Percentiles rank a stretch among this genome's conserved stretches.
Evolutionary conservation across 2,329 filamentous ascomycete species (phyloP).

Genomic region (Pseudopyrenochaeta lycopersici): DNA sequence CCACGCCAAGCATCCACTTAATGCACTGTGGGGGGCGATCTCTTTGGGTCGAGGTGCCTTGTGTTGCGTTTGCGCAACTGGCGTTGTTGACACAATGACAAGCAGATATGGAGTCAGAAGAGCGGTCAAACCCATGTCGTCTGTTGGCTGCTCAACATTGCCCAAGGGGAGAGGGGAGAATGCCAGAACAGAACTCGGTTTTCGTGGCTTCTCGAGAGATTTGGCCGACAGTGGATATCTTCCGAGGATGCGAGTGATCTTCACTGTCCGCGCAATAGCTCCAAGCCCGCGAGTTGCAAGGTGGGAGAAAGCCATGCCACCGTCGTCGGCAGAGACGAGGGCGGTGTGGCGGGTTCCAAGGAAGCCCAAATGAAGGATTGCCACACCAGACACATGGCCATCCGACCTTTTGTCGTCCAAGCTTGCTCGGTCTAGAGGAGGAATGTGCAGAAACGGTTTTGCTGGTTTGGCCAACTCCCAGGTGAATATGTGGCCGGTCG

Average conservation of each 20-base stretch:
- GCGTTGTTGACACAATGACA: constrained; percentile 96
- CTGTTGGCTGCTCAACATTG: constrained; percentile 90
- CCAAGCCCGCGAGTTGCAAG: constrained; percentile 91
- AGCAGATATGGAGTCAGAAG: constrained; percentile 95
- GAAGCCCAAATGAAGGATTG: constrained; percentile 92
- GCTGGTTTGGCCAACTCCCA: constrained; percentile 90
- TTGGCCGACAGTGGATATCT: constrained; percentile 80
- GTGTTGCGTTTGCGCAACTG: constrained; percentile 94
- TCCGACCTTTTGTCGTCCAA: constrained; percentile 74
- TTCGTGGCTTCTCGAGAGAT: constrained; percentile 72
- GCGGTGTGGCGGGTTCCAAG: constrained; percentile 93
- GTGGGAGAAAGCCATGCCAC: constrained; percentile 98
- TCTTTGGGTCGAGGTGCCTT: constrained; percentile 93
- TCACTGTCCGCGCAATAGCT: constrained; percentile 83
- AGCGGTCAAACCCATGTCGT: constrained; percentile 88
- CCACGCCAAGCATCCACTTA: constrained; percentile 96
- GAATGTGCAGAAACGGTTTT: constrained; percentile 87
- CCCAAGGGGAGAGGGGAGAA: constrained; percentile 91
- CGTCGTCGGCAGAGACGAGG: constrained; percentile 91
- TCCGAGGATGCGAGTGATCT: constrained; percentile 88
- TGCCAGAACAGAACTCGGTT: constrained; percentile 92
- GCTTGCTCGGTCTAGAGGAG: constrained; percentile 74
- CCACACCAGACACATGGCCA: constrained; percentile 80
- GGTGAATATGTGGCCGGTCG: constrained; percentile 90
- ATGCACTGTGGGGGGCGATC: constrained; percentile 84